A percentile compares a stretch with the other conserved stretches of the same genome.
Conservation (phyloP, 495 filamentous ascomycete genomes). For the Tuber calosporum region DNA sequence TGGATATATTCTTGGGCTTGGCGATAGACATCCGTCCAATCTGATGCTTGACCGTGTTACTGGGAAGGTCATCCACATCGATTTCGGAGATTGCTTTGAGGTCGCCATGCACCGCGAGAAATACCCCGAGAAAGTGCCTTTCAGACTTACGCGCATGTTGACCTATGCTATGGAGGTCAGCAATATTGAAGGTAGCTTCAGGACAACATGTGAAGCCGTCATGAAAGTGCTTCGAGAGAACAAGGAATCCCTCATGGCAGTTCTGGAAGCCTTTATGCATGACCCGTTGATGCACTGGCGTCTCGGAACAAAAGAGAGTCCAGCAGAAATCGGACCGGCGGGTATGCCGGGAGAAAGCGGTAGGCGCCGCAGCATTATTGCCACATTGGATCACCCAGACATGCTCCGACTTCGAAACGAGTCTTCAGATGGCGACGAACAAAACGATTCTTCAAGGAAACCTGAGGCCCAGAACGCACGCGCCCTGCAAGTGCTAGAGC, state of each 20-base stretch:
- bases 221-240: slow-evolving; percentile 95
- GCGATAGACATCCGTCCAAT: slow-evolving; percentile 94
- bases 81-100: slow-evolving; percentile 99
- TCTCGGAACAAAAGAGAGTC: slow-evolving; percentile 73
- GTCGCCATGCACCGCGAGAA: slow-evolving; percentile 99
- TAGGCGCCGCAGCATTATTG: slow-evolving; percentile 34
- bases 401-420: slow-evolving; percentile 25
- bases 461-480: slow-evolving; percentile 85
- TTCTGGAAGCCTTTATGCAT: slow-evolving; percentile 98
- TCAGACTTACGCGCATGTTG: slow-evolving; percentile 95
- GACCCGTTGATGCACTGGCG: slow-evolving; percentile 97
- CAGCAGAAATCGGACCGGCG: slow-evolving; percentile 27
- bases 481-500: slow-evolving; percentile 81
- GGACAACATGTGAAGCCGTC: slow-evolving; percentile 94
- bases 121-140: slow-evolving; percentile 94
- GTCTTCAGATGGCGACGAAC: slow-evolving; percentile 32
- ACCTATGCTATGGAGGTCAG: slow-evolving; percentile 99
- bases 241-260: slow-evolving; percentile 97
- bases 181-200: slow-evolving; percentile 97
- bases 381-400: slow-evolving; percentile 26
- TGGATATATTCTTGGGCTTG: slow-evolving; percentile 93
- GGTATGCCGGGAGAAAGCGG: slow-evolving; percentile 25
- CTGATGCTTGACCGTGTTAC: slow-evolving; percentile 93
- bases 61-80: slow-evolving; percentile 93
- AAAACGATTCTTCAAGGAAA: slow-evolving; percentile 42